Evolutionary conservation across 768 basidiomycete species (phyloP).

Genomic region (Leucocoprinus leucothites): DNA sequence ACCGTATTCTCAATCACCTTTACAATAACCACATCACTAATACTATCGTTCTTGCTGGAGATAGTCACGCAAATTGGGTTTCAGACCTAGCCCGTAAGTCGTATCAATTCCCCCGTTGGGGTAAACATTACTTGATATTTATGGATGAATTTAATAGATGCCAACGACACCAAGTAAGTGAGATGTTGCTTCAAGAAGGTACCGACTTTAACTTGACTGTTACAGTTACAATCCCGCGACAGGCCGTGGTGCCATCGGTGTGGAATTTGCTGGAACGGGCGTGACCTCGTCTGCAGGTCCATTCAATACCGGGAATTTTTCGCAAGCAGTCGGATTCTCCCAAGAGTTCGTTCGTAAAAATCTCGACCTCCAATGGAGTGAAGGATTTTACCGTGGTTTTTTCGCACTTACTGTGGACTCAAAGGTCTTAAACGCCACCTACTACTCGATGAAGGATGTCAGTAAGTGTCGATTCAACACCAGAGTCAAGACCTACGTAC

Average conservation of each 20-base stretch:
- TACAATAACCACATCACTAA: constrained; percentile 49
- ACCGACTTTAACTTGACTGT: too few species aligned
- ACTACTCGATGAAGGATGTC: constrained; percentile 50
- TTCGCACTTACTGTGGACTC: constrained; percentile 50
- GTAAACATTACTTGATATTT: too few species aligned
- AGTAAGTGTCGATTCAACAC: constrained; percentile 30
- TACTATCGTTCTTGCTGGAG: constrained; percentile 54
- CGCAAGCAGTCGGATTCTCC: constrained; percentile 31
- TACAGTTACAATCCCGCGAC: constrained; percentile 31
- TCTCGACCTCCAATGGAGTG: constrained; percentile 56
- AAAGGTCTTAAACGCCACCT: constrained; percentile 43
- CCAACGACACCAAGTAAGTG: too few species aligned
- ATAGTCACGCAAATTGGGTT: constrained; percentile 62
- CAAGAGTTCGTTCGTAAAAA: constrained; percentile 36
- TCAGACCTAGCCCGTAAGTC: constrained; percentile 48
- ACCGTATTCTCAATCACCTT: constrained; percentile 42
- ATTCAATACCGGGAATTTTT: constrained; percentile 39
- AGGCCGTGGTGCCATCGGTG: constrained; percentile 49
- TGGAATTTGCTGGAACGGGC: constrained; percentile 62
- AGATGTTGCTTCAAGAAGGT: too few species aligned
- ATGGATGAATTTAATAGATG: background rate
- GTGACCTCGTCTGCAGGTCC: constrained; percentile 45
- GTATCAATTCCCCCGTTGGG: background rate
- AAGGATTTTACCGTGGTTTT: constrained; percentile 57
- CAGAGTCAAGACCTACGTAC: background rate